phyloP scores from a whole-genome alignment of 768 basidiomycete genomes.

The Boletellus ananiceps region DNA sequence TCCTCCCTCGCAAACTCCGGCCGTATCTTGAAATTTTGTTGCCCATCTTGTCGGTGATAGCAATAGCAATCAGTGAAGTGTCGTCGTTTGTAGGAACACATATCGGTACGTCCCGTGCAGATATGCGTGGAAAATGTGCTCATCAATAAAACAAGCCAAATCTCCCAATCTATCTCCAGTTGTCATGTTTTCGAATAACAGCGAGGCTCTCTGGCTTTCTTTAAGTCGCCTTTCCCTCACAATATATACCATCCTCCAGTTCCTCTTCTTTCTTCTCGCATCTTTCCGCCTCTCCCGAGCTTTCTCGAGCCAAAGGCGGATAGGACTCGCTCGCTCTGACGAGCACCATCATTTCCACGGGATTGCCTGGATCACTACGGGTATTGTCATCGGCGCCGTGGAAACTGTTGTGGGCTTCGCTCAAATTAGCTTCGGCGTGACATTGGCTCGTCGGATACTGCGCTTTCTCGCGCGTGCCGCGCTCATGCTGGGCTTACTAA shows the following conservation, averaged over 20 bases:
- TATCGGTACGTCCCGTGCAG: constrained; percentile 41
- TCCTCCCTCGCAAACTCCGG: constrained; percentile 48
- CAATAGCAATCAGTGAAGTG: constrained; percentile 52
- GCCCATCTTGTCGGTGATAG: constrained; percentile 50
- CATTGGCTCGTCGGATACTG: constrained; percentile 54
- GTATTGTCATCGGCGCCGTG: constrained; percentile 56
- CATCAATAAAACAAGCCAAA: constrained; percentile 7
- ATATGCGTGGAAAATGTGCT: background rate
- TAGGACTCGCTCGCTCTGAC: constrained; percentile 44
- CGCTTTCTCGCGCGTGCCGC: constrained; percentile 50
- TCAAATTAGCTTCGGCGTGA: constrained; percentile 45
- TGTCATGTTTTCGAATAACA: constrained; percentile 40
- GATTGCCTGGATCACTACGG: constrained; percentile 60
- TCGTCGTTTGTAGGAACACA: constrained; percentile 61
- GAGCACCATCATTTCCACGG: constrained; percentile 53
- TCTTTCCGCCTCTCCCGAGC: constrained; percentile 54
- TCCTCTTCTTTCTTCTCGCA: constrained; percentile 51
- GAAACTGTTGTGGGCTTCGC: constrained; percentile 66
- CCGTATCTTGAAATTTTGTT: constrained; percentile 42
- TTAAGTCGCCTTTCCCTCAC: constrained; percentile 59
- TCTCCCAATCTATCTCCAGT: constrained; percentile 17
- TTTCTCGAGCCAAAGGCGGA: constrained; percentile 46
- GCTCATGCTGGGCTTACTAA: constrained; percentile 58
- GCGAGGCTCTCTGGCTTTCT: constrained; percentile 46
- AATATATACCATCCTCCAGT: constrained; percentile 54